Percentiles rank a stretch among this genome's conserved stretches.
Conservation (phyloP, 2,329 filamentous ascomycete genomes). For the Cylindrodendrum hubeiense region DNA sequence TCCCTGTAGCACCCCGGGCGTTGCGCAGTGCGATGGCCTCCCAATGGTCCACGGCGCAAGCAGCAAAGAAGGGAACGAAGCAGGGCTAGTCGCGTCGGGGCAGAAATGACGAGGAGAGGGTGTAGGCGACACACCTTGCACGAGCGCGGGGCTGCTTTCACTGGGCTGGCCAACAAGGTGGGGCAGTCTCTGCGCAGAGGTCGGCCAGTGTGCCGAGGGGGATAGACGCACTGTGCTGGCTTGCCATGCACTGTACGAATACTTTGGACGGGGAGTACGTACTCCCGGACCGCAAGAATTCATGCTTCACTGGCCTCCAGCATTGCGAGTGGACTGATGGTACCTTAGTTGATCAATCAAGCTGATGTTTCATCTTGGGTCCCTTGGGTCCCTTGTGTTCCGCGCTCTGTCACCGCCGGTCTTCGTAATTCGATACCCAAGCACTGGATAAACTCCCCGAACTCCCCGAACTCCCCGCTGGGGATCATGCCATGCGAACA, state of each 20-base stretch:
- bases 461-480: conserved; percentile 27
- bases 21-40: not conserved
- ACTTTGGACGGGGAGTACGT: too few relatives aligned
- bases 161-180: not conserved
- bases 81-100: not conserved
- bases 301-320: not conserved
- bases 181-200: not conserved
- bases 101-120: not conserved
- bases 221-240: not conserved
- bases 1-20: not conserved
- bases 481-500: not conserved
- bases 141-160: not conserved
- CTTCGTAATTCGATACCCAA: not conserved
- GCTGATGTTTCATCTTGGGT: not conserved
- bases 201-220: not conserved
- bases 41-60: not conserved
- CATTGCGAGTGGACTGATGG: not conserved
- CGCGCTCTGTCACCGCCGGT: not conserved
- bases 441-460: conserved; percentile 18
- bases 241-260: not conserved
- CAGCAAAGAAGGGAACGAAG: not conserved
- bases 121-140: not conserved
- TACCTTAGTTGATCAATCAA: not conserved
- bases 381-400: not conserved
- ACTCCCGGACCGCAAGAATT: not conserved